Conservation (phyloP, 2,329 filamentous ascomycete species). For the Botryosphaeria agaves region DNA sequence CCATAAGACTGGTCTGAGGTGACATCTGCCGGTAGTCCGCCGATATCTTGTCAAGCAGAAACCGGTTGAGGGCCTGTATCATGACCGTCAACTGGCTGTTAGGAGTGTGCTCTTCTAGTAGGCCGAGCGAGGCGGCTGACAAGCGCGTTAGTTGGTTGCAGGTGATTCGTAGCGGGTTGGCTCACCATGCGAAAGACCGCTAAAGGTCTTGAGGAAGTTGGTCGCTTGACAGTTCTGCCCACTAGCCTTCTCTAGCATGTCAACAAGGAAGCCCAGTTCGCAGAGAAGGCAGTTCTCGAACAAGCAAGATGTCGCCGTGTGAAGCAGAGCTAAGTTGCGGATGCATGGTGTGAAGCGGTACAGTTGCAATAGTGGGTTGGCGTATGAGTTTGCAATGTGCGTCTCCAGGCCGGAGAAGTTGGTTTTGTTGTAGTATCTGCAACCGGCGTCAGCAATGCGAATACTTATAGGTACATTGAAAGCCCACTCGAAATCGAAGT, state of each 20-base stretch:
- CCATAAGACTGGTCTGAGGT: slow-evolving; percentile 45
- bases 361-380: slow-evolving; percentile 80
- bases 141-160: slow-evolving; percentile 6
- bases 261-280: slow-evolving; percentile 87
- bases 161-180: not conserved
- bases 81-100: slow-evolving; percentile 60
- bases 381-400: slow-evolving; percentile 92
- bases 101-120: slow-evolving; percentile 70
- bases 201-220: slow-evolving; percentile 81
- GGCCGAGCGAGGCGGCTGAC: slow-evolving; percentile 50
- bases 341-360: slow-evolving; percentile 80
- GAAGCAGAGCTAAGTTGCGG: slow-evolving; percentile 74
- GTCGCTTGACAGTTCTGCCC: slow-evolving; percentile 92
- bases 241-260: slow-evolving; percentile 94
- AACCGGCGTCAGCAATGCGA: slow-evolving; percentile 1
- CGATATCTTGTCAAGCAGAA: slow-evolving; percentile 66
- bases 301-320: slow-evolving; percentile 72
- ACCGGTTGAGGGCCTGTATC: slow-evolving; percentile 73
- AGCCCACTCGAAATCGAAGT: slow-evolving; percentile 80
- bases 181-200: slow-evolving; percentile 58
- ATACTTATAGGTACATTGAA: not conserved
- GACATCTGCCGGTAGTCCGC: slow-evolving; percentile 57
- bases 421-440: slow-evolving; percentile 86
- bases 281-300: slow-evolving; percentile 76
- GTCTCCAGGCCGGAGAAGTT: slow-evolving; percentile 83